These are phyloP conservation scores for Nakazawaea wyomingensis DNA, from an alignment of 805 yeast genomes.

Conservation along the genomic window DNA sequence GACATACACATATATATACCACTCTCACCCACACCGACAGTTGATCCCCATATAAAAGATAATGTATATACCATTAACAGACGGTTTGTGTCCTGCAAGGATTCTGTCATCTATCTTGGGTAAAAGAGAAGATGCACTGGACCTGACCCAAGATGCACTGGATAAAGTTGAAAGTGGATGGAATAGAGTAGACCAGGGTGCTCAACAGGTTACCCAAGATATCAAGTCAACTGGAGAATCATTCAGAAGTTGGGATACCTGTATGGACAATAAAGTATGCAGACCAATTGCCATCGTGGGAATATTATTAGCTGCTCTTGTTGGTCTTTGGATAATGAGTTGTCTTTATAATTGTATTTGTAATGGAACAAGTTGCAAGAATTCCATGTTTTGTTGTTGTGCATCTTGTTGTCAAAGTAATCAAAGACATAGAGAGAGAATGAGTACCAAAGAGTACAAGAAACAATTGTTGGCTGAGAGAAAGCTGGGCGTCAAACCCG, in stretches of 20 bases:
- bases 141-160: neutral
- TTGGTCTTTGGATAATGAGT: slow-evolving; percentile 51
- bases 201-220: neutral
- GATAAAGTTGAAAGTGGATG: too few species aligned
- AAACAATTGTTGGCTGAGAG: slow-evolving; percentile 15
- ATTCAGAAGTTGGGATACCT: slow-evolving; percentile 67
- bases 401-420: slow-evolving; percentile 21
- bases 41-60: too few species aligned
- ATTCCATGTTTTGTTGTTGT: slow-evolving; percentile 51
- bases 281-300: slow-evolving; percentile 75
- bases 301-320: slow-evolving; percentile 50
- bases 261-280: slow-evolving; percentile 74
- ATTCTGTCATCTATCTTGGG: slow-evolving; percentile 3
- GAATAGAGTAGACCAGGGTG: slow-evolving; percentile 1
- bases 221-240: slow-evolving; percentile 7
- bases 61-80: slow-evolving; percentile 5
- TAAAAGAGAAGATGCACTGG: slow-evolving; percentile 2
- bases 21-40: too few species aligned
- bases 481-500: too few species aligned
- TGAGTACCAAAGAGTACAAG: slow-evolving; percentile 3
- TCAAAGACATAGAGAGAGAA: neutral
- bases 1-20: too few species aligned
- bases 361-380: slow-evolving; percentile 50
- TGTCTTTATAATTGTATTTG: slow-evolving; percentile 51
- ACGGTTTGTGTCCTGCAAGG: slow-evolving; percentile 4